Base-by-base conservation (phyloP, 1,284 basidiomycete genomes). In the Ustilago loliicola region DNA sequence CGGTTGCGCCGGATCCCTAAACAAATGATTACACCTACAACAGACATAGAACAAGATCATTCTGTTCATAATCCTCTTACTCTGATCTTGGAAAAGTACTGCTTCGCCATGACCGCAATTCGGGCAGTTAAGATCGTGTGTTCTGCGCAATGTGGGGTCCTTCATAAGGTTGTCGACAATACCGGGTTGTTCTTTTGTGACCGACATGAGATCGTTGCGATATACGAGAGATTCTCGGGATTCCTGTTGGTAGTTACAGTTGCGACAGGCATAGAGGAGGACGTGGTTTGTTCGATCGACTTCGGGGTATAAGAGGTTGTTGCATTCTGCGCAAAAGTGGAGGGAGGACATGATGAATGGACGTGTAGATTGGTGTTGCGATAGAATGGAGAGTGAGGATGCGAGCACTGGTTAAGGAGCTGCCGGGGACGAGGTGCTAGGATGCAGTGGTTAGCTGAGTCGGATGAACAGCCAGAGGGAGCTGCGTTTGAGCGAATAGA, bases 191-290 rank as follows among this genome's bases (percentile, higher is more conserved):
- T 96, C 88, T 94, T 95, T 80, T 93, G 84, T 95, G 29, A 96
- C 92, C 0, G 94, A 96, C 84, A 98, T 89, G 88, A 98, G 87
- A 88, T 98, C 96, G 77, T 99, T 97, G 83, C 92, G 89, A 87
- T 96, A 99, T 11, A 98, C 95, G 80, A 93, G 92, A 81, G 92
- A 92, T 87, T 94, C 94, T 25, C 93, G 91, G 17, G 92, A 92
- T 80, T 92, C 91, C 87, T 97, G 94, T 74, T 93, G 92, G 86
- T 93, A 96, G 19, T 89, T 88, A 88, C 96, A 99, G 86, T 97
- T 98, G 54, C 95, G 91, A 87, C 96, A 99, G 3, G 93, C 93
- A 83, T 95, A 96, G 66, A 96, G 91, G 89, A 99, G 92, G 60
- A 93, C 91, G 64, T 93, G 91, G 56, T 94, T 92, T 77, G 92